Conservation (phyloP, 768 basidiomycete species). For the Leucosporidium scottii region DNA sequence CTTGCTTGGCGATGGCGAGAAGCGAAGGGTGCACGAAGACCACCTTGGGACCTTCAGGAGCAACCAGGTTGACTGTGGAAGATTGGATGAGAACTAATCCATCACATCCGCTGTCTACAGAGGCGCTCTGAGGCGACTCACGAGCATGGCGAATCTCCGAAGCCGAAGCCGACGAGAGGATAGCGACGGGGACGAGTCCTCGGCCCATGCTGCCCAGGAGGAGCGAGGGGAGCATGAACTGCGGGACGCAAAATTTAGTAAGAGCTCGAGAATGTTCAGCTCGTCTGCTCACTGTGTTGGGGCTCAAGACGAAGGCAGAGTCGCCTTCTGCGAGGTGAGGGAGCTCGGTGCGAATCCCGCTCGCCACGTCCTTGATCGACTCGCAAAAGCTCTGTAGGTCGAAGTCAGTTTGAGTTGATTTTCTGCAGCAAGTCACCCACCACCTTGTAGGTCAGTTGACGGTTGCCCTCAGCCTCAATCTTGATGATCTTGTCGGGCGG, state of each 20-base stretch:
- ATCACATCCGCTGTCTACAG: neutral
- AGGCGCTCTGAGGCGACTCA: neutral
- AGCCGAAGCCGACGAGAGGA: neutral
- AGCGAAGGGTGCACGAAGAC: slow-evolving; percentile 4
- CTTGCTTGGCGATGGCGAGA: neutral
- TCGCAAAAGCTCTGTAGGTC: neutral
- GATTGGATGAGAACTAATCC: too few relatives aligned
- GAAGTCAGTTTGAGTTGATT: too few relatives aligned
- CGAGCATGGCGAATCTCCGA: slow-evolving; percentile 2
- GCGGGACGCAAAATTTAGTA: too few relatives aligned
- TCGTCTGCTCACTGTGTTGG: neutral
- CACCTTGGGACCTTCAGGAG: neutral
- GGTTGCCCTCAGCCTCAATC: neutral
- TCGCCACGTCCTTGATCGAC: neutral
- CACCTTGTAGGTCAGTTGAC: neutral
- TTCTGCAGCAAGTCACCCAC: neutral
- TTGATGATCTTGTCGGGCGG: neutral
- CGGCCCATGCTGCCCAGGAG: neutral
- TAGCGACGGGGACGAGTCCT: neutral
- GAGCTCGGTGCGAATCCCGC: neutral
- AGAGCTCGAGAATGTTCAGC: neutral
- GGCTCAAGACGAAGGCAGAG: neutral
- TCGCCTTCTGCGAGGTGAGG: neutral
- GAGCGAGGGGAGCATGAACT: neutral
- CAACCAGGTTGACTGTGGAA: slow-evolving; percentile 1